phyloP scores from a whole-genome alignment of 805 yeast species.

The Trichomonascus vanleenenianus region DNA sequence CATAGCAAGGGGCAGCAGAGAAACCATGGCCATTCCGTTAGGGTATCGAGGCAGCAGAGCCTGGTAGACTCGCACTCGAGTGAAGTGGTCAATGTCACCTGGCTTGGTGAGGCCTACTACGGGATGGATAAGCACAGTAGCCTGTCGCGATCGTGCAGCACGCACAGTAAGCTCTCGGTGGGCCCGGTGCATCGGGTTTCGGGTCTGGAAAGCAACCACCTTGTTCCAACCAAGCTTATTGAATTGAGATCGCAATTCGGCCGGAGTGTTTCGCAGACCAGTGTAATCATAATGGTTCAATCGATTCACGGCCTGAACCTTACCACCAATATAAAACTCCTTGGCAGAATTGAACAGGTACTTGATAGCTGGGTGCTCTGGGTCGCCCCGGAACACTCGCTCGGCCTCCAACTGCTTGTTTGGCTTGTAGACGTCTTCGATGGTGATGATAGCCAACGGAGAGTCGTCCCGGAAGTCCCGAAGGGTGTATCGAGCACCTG shows the following conservation, averaged over 20 bases:
- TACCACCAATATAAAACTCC: conserved; percentile 83
- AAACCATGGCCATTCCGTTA: conserved; percentile 82
- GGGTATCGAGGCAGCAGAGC: conserved; percentile 90
- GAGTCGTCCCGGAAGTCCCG: conserved; percentile 76
- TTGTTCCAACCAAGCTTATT: conserved; percentile 72
- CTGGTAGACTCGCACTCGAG: conserved; percentile 91
- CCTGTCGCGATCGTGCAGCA: conserved; percentile 89
- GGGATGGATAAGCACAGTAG: conserved; percentile 86
- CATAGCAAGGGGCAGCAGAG: conserved; percentile 91
- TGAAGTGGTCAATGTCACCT: conserved; percentile 96
- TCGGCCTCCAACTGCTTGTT: conserved; percentile 73
- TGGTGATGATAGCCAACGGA: conserved; percentile 72
- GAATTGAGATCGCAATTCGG: conserved; percentile 83
- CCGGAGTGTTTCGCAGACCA: conserved; percentile 81
- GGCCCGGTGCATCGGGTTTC: conserved; percentile 99
- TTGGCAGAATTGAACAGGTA: conserved; percentile 69
- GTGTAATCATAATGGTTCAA: conserved; percentile 89
- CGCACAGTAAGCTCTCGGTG: conserved; percentile 93
- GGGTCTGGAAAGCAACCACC: conserved; percentile 94
- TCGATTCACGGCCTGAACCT: conserved; percentile 70
- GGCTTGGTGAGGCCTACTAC: conserved; percentile 97
- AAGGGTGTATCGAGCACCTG: conserved; percentile 61
- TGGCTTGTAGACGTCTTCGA: conserved; percentile 74
- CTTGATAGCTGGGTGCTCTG: conserved; percentile 88
- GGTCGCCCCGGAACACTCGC: conserved; percentile 90